Evolutionary conservation across 164 flowering plant genomes (phyloP), one percentile per base, ranked within the genome.

Genomic region (Aristolochia contorta): DNA sequence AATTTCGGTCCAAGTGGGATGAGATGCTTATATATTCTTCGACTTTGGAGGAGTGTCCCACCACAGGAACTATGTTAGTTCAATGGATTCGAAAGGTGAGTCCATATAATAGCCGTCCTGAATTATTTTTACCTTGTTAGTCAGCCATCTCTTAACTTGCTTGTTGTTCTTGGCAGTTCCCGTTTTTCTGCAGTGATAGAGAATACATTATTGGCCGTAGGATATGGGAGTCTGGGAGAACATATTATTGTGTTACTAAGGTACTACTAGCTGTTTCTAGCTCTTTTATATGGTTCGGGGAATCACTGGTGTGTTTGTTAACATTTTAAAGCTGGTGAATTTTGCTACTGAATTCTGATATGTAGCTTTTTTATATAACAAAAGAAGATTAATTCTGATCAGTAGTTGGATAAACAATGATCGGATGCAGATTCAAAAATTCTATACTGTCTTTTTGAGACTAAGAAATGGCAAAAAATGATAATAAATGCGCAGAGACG

Each of bases 211-310:
- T 87, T 12, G 86, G 83, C 15, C 85, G 95, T 9, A 79, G 91
- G 54, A 83, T 85, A 52, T 87, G 89, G 91, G 78, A 77, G 60
- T 69, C 78, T 0, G 84, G 78, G 50, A 51, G 69, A 48, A 32
- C 81, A 8, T 87, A 83, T 65, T 87, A 87, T 56, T 87, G 95
- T 58, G 81, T 85, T 7, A 83, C 95, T 7, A 85, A 87, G 89
- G 89, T 86, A 77, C 50, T 12, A 20, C 56, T n/a, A 24, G 15
- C 56, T 23, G 27, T 23, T 23, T 22, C 18, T 10, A 37, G 43
- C 12, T 37, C 7, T 8, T 10, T 37, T 37, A 3, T 8, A 10
- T 37, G 43, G 43, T 37, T 37, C 5, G 3, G 9, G 43, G 43
- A 37, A 8, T 37, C 43, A 37, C 9, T 37, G 7, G 12, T 37